Base-by-base conservation (phyloP, 352 stramenopile species). In the Sclerospora graminicola region DNA sequence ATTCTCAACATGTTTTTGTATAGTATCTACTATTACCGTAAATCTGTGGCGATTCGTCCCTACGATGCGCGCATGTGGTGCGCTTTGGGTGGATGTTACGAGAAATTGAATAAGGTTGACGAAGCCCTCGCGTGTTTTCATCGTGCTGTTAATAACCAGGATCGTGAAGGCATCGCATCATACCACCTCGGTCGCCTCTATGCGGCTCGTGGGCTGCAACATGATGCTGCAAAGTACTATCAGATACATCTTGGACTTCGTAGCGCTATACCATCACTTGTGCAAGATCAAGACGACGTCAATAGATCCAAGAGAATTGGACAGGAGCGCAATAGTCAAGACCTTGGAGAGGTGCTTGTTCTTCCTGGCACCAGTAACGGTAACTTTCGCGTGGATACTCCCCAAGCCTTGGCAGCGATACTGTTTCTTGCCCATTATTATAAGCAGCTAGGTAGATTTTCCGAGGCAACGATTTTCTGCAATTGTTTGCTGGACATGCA, bases 21-120 rank as follows among this genome's bases (percentile, higher is more conserved):
- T 67, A 96, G 94, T 32, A 80, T 98, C n/a, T 97, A 98, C 75
- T 99, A 99, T 70, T 99, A 98, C 65, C 79, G 92, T 40, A 97
- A 98, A 63, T 94, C 94, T 6, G 87, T 94, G 6, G 69, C 82
- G 13, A 81, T 99, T n/a, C 86, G 94, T 2, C 94, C 95, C 7
- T 96, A 97, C 50, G 94, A 99, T 70, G 87, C 92, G 27, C 79
- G 95, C n/a, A 98, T 98, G 94, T 99, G 95, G 95, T 96, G 83
- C 48, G 95, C 95, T 13, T 70, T 99, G 18, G 95, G 89, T 28
- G 69, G 70, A 5, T 89, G 78, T 31, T 88, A 84, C 44, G 78
- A 89, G 56, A 86, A 89, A 43, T 54, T 92, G 8, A 55, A 45
- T 21, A 88, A 89, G 38, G 42, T 43, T 9, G 63, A 84, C 30